Evolutionary conservation across 805 yeast species (phyloP).

Genomic region (Debaryomyces prosopidis): DNA sequence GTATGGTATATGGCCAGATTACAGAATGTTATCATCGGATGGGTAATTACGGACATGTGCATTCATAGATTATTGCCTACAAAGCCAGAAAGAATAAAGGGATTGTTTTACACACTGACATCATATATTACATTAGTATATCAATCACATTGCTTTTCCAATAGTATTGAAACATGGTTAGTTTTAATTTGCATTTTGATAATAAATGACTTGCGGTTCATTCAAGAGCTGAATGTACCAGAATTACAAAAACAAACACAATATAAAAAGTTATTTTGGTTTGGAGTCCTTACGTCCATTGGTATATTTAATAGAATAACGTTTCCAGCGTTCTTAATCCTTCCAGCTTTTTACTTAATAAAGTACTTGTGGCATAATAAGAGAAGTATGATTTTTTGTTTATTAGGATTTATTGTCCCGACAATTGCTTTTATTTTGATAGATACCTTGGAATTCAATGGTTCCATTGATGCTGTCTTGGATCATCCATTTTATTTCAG

Average conservation of each 20-base stretch:
- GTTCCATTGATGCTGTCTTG: conserved; percentile 5
- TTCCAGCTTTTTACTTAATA: conserved; percentile 57
- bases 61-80: conserved; percentile 49
- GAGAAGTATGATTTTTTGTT: conserved; percentile 28
- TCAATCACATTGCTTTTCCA: conserved; percentile 90
- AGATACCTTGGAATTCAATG: conserved; percentile 54
- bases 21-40: conserved; percentile 40
- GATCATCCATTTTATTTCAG: conserved; percentile 12
- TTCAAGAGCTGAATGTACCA: conserved; percentile 10
- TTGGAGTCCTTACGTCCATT: conserved; percentile 54
- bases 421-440: conserved; percentile 39
- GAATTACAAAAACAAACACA: not conserved
- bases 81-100: conserved; percentile 50
- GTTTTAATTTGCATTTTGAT: conserved; percentile 52
- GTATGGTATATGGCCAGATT: conserved; percentile 57
- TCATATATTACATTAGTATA: conserved; percentile 73
- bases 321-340: conserved; percentile 68
- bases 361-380: conserved; percentile 41
- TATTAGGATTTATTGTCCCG: conserved; percentile 33
- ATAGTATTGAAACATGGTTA: conserved; percentile 70
- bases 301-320: conserved; percentile 88
- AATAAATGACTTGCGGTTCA: conserved; percentile 42
- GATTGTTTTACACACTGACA: conserved; percentile 50
- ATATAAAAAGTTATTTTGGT: conserved; percentile 14
- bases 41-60: conserved; percentile 41